Percentiles rank a stretch among this genome's conserved stretches.
Conservation (phyloP, 2,329 filamentous ascomycete genomes). For the Lachnum nothofagi region DNA sequence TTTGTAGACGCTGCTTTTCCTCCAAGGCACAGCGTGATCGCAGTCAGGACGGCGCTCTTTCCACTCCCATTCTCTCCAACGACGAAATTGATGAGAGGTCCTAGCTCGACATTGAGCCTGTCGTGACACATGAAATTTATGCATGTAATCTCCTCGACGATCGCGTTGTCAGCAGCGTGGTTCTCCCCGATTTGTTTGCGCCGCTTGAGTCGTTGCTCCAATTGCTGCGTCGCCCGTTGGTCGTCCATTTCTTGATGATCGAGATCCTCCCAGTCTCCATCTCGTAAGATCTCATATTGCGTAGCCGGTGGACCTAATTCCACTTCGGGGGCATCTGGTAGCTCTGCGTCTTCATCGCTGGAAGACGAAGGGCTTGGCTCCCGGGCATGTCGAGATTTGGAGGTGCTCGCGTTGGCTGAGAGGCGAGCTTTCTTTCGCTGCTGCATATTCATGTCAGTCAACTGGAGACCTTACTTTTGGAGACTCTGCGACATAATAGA, state of each 20-base stretch:
- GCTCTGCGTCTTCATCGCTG: slow-evolving; percentile 26
- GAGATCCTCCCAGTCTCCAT: slow-evolving; percentile 55
- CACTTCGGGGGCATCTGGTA: slow-evolving; percentile 16
- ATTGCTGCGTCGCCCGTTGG: slow-evolving; percentile 60
- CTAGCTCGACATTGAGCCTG: slow-evolving; percentile 75
- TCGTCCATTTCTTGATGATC: slow-evolving; percentile 55
- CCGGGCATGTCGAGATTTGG: slow-evolving; percentile 16
- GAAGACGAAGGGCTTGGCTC: slow-evolving; percentile 21
- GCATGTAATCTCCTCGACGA: slow-evolving; percentile 81
- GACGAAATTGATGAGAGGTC: slow-evolving; percentile 94
- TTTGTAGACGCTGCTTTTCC: slow-evolving; percentile 92
- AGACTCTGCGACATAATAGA: not conserved
- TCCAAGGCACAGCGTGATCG: slow-evolving; percentile 88
- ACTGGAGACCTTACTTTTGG: not conserved
- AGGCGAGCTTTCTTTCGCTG: slow-evolving; percentile 41
- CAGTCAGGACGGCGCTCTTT: slow-evolving; percentile 92
- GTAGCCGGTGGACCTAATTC: slow-evolving; percentile 39
- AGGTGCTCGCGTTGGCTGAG: slow-evolving; percentile 23
- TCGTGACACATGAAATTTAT: slow-evolving; percentile 96
- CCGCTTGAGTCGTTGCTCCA: slow-evolving; percentile 52
- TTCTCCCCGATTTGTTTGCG: slow-evolving; percentile 57
- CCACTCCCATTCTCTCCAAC: slow-evolving; percentile 96
- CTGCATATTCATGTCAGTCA: slow-evolving; percentile 12
- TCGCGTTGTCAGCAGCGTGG: slow-evolving; percentile 71
- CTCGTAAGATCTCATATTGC: slow-evolving; percentile 58